Evolutionary conservation across 2,329 filamentous ascomycete genomes (phyloP).

Genomic region (Aureobasidium subglaciale): DNA sequence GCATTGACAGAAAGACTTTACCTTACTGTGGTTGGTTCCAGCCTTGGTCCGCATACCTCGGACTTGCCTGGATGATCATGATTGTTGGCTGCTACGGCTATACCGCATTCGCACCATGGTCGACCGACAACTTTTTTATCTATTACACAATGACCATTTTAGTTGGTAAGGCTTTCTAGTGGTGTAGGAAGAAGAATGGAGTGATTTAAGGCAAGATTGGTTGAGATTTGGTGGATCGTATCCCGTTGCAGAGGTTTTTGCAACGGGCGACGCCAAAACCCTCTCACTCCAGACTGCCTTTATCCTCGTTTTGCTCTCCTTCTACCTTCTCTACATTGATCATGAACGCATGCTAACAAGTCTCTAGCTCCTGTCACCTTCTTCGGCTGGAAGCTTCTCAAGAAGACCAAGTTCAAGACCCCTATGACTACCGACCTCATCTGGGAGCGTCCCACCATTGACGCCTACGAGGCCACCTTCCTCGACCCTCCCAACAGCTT

Average conservation of each 20-base stretch:
- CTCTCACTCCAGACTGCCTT: too few species aligned
- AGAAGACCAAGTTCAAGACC: constrained; percentile 49
- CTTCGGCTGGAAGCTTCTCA: constrained; percentile 56
- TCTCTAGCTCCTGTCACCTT: constrained; percentile 44
- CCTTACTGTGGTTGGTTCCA: constrained; percentile 52
- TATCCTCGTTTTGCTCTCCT: too few species aligned
- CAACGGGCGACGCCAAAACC: too few species aligned
- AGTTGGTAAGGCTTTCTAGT: too few species aligned
- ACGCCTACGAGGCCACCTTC: constrained; percentile 50
- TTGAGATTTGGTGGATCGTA: too few species aligned
- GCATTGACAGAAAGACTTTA: constrained; percentile 45
- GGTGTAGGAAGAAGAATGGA: too few species aligned
- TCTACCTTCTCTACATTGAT: too few species aligned
- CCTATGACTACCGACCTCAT: constrained; percentile 52
- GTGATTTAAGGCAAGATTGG: too few species aligned
- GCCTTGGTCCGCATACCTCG: constrained; percentile 49
- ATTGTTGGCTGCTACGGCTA: constrained; percentile 51
- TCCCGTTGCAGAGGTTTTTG: too few species aligned
- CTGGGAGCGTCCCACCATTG: constrained; percentile 54
- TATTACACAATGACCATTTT: constrained; percentile 54
- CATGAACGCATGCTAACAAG: too few species aligned
- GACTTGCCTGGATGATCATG: constrained; percentile 25
- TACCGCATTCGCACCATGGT: constrained; percentile 42
- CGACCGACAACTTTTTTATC: constrained; percentile 37
- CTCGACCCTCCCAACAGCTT: constrained; percentile 44